Evolutionary conservation across 768 basidiomycete species (phyloP), one percentile per base, ranked within the genome.

Genomic region (Termitomyces sp.): DNA sequence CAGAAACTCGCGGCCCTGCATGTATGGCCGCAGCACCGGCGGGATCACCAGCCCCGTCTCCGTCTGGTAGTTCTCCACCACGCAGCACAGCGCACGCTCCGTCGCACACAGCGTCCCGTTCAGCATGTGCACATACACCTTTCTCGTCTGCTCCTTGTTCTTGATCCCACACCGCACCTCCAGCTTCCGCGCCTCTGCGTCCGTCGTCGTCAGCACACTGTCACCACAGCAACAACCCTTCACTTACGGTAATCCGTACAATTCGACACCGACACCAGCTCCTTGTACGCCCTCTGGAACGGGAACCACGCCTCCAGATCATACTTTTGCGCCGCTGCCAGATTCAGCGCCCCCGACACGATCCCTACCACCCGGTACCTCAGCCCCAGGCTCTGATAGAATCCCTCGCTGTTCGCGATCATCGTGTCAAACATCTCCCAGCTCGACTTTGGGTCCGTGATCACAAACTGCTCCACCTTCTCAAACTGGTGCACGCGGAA

Each of bases 401-500:
- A 99, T 38, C 77, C 95, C 74, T 97, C 94, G 61, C 91, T 90
- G 69, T 86, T 90, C 46, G 73, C 86, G 40, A 98, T 67, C 97
- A 98, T 99, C 58, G 76, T 76, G 58, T 99, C 90, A 65, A 98
- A 90, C 83, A 87, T 89, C 70, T 85, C 88, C 89, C 95, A 95
- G 68, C 95, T 96, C 69, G 93, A 89, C 63, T 91, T 89, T 0
- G 97, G 95, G 25, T 93, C 89, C 7, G 96, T 98, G 65, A 99
- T 82, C 76, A 90, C 87, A 74, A 98, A 98, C 78, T 98, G 86
- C 70, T 99, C 97, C 52, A 99, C 83, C 78, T 99, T 99, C 76
- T 99, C 97, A 63, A 99, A 99, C 73, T 99, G 97, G 69, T 99
- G 97, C 54, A 99, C 96, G 23, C 97, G 92, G 86, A 99, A 99